phyloP scores from a whole-genome alignment of 2,329 filamentous ascomycete genomes.

The Grosmannia penicillata region DNA sequence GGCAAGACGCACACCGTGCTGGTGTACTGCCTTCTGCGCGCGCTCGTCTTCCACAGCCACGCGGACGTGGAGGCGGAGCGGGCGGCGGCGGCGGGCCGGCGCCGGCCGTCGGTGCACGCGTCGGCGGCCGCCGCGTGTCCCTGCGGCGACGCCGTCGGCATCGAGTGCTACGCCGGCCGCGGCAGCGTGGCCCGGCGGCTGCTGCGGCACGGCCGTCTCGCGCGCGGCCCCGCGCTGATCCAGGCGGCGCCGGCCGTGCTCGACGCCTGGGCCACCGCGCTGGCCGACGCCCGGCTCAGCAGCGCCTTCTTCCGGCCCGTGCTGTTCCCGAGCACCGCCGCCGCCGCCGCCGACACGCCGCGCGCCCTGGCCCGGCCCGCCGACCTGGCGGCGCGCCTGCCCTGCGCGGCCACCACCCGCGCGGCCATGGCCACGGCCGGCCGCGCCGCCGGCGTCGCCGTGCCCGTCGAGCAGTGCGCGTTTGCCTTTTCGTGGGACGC shows the following conservation, averaged over 20 bases:
- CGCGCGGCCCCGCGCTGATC: slow-evolving; percentile 1
- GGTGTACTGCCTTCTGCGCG: slow-evolving; percentile 2
- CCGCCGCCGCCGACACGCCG: not conserved
- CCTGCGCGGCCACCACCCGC: not conserved
- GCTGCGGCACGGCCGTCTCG: not conserved
- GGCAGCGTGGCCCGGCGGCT: not conserved
- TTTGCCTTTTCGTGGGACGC: not conserved
- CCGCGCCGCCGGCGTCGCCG: too few relatives aligned
- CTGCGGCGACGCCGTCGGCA: slow-evolving; percentile 2
- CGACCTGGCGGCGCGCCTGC: not conserved
- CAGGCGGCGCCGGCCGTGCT: not conserved
- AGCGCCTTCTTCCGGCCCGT: slow-evolving; percentile 1
- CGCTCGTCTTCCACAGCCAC: slow-evolving; percentile 4
- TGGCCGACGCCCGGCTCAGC: not conserved
- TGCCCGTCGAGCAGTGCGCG: not conserved
- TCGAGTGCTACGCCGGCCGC: slow-evolving; percentile 6
- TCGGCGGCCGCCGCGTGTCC: not conserved
- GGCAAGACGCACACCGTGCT: slow-evolving; percentile 5
- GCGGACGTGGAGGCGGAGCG: not conserved
- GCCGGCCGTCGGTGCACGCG: not conserved
- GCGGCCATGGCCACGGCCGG: not conserved
- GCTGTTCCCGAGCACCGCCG: not conserved
- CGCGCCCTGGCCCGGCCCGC: not conserved
- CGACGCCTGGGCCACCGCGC: slow-evolving; percentile 1
- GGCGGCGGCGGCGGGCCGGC: not conserved